These are phyloP conservation scores for Tricholoma saponaceum DNA, from an alignment of 768 basidiomycete species.

Conservation along the genomic window DNA sequence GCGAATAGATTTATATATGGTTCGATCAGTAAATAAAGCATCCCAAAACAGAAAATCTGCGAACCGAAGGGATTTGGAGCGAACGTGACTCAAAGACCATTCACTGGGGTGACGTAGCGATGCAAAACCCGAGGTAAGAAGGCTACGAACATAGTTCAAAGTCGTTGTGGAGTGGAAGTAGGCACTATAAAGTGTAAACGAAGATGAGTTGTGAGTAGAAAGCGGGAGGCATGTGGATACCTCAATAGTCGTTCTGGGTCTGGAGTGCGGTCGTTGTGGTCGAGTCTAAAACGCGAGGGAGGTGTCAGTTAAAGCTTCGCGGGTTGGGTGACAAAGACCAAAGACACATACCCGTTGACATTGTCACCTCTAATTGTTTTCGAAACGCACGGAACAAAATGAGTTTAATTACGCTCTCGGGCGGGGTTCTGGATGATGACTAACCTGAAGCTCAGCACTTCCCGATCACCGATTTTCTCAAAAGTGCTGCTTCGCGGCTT, in stretches of 20 bases:
- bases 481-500: conserved; percentile 86
- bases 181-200: conserved; percentile 46
- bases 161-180: conserved; percentile 97
- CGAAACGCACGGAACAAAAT: neutral
- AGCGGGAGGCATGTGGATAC: conserved; percentile 28
- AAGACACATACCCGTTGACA: conserved; percentile 71
- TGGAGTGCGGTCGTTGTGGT: conserved; percentile 76
- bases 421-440: conserved; percentile 17
- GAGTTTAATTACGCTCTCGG: neutral
- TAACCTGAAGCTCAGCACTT: conserved; percentile 85
- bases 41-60: conserved; percentile 12
- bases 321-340: conserved; percentile 3
- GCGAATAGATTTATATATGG: neutral
- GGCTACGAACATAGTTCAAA: conserved; percentile 84
- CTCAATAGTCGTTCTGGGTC: conserved; percentile 87
- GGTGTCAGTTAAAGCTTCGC: conserved; percentile 10
- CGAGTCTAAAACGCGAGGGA: conserved; percentile 39
- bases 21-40: neutral
- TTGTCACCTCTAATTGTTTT: conserved; percentile 77
- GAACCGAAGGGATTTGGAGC: conserved; percentile 71
- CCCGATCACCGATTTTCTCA: conserved; percentile 70
- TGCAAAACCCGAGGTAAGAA: conserved; percentile 46
- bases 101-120: conserved; percentile 34
- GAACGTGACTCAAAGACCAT: conserved; percentile 92
- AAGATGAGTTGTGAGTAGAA: neutral